Base-by-base conservation (phyloP, 345 rosid genomes). In the Melaleuca alternifolia region DNA sequence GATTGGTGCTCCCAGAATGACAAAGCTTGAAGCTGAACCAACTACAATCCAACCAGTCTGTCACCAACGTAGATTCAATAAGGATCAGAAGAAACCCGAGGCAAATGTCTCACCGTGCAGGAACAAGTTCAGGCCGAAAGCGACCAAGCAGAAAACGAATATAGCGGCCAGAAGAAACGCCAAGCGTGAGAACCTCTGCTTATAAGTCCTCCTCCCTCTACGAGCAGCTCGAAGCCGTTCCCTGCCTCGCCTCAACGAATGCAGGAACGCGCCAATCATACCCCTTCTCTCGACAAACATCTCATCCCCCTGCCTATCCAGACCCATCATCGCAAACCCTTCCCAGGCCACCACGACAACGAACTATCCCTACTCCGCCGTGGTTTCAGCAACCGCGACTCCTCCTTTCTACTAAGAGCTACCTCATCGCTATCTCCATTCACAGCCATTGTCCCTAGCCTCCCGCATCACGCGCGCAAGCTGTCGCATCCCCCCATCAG, bases 31-130 rank as follows among this genome's bases (percentile, higher is more conserved):
- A 33, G 48, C 48, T 33, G 33, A 65, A 65, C 6, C 46, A 33
- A 11, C 46, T 65, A 71, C 24, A 33, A 9, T 18, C 46, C 18
- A 33, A 71, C 12, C 79, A 33, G 37, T 33, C 23, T 18, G 46
- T 30, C 77, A 1, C 6, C 44, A 65, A 15, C 77, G 16, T 20
- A 20, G 23, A 65, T 65, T 65, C 77, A 37, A 37, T 11, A 4
- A 8, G 13, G 54, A 48, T 52, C 24, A 44, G 33, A 28, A n/a
- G 83, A 28, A 24, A 84, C 30, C 56, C 30, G 41, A 83, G 48
- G 30, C 37, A 16, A 5, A 61, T 84, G 88, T 85, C 94, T 93
- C 88, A 97, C 97, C 98, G 50, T 93, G 91, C 87, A 92, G 89
- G 51, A 91, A 88, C 33, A 93, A 88, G 86, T 92, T 95, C 54